Evolutionary conservation across 345 rosid species (phyloP), one percentile per base, ranked within the genome.

Genomic region (Citropsis articulata): DNA sequence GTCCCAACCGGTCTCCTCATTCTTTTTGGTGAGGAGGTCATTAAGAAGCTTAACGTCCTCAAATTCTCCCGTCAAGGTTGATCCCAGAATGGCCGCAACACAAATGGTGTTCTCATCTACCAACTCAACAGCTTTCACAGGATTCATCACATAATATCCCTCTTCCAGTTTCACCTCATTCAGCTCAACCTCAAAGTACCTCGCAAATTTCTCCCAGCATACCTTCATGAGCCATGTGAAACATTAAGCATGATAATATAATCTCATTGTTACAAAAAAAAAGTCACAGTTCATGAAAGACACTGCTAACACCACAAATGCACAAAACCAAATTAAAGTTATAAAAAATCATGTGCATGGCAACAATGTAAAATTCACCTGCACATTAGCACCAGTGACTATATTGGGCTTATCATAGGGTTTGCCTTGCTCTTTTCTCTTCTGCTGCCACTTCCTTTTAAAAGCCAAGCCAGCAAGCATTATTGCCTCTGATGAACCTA

Each of bases 381-480:
- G 92, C 78, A 92, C 93, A 76, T 92, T 92, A 70, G 93, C 97
- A 40, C 97, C 92, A 27, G 97, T 92, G 72, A 92, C 94, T 30
- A 91, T 91, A 83, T 92, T 92, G 25, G 94, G 94, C 24, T 88
- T 88, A 81, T 91, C 94, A 74, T n/a, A 78, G 3, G 93, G 77
- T 48, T 87, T 75, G 31, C 89, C 92, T 42, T 85, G 83, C 7
- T 84, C 80, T 77, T 79, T 88, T 53, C 91, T 83, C 86, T 72
- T 89, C 64, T 88, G 81, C 84, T 92, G 93, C 97, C 93, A 91
- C 73, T 83, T 85, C 56, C 94, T 83, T 84, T 91, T 91, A 78
- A 92, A 92, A 69, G 97, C 94, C 50, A 92, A 84, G 40, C 97
- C 97, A 2, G 97, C 97, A 33, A 92, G 87, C 97, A 92, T 92